Base-by-base conservation (phyloP, 2,329 filamentous ascomycete genomes). In the Trichothecium sympodiale region DNA sequence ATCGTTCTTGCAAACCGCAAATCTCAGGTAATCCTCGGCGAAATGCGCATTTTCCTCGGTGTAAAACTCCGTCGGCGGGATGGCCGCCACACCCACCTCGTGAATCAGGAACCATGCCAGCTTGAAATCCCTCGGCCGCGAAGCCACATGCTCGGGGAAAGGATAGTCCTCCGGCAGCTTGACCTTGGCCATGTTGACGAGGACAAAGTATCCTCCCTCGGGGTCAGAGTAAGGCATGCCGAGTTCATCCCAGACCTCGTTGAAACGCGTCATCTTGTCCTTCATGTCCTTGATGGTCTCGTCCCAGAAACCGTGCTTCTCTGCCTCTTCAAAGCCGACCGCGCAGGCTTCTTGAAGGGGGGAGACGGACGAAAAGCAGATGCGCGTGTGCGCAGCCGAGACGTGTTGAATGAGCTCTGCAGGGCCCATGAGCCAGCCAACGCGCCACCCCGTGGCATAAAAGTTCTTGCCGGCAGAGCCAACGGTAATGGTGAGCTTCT, bases 381-480 rank as follows among this genome's bases (percentile, higher is more conserved):
- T 96, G 36, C 89, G 77, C 0, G 89, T 96, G 58, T 98, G 91
- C 1, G 91, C 91, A 14, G 86, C 86, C 9, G 83, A 77, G 25
- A 94, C 89, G 55, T 94, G 84, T 55, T 93, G 83, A 62, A 96
- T 87, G 35, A 96, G 67, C 41, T 94, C 75, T 36, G 85, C 75
- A 0, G 84, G 86, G 0, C 91, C 91, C 52, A 96, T 91, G 27
- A 98, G 67, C 78, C 89, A 98, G 37, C 91, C 75, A 4, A 96
- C 88, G 39, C 91, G 80, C 91, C 91, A 98, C 33, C 91, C 91
- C 0, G 91, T 98, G 38, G 85, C 86, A 54, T 96, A 96, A 61
- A 98, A 98, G 67, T 91, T 93, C 72, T 98, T 98, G 49, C 91
- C 91, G 1, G 87, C 91, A 1, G 87, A 94, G 15, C 91, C 91